These are phyloP conservation scores for Pascua sp. DNA, from an alignment of 1,284 basidiomycete species.

Conservation along the genomic window DNA sequence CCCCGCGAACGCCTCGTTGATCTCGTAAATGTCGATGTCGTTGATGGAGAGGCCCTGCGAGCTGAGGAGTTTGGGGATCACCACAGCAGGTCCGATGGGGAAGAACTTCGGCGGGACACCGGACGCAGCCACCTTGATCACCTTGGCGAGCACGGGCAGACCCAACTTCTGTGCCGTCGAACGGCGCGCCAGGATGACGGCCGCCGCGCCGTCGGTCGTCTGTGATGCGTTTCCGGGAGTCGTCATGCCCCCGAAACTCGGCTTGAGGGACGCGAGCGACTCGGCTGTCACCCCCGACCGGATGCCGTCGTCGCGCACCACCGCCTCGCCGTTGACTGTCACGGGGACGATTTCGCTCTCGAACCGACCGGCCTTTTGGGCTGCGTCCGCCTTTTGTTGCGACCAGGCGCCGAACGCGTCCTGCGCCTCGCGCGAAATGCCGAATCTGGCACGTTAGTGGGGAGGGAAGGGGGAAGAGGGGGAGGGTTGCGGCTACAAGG, in stretches of 20 bases:
- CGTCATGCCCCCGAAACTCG: slow-evolving; percentile 66
- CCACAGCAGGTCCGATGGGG: slow-evolving; percentile 75
- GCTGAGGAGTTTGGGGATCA: slow-evolving; percentile 68
- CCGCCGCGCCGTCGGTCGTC: slow-evolving; percentile 88
- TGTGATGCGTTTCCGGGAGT: slow-evolving; percentile 69
- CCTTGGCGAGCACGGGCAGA: slow-evolving; percentile 84
- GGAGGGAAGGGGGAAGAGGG: neutral
- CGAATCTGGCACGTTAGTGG: neutral
- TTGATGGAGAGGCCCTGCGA: slow-evolving; percentile 62
- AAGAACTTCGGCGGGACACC: slow-evolving; percentile 76
- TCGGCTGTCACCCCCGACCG: slow-evolving; percentile 79
- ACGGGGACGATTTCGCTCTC: slow-evolving; percentile 79
- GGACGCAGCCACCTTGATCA: slow-evolving; percentile 65
- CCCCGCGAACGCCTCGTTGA: slow-evolving; percentile 80
- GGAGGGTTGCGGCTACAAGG: too few relatives aligned
- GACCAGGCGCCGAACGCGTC: slow-evolving; percentile 81
- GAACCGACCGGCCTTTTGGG: slow-evolving; percentile 80
- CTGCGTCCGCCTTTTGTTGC: slow-evolving; percentile 71
- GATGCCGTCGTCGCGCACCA: slow-evolving; percentile 80
- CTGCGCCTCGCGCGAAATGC: slow-evolving; percentile 67
- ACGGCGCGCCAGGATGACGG: slow-evolving; percentile 77
- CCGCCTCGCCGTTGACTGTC: slow-evolving; percentile 58
- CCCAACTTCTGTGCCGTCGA: slow-evolving; percentile 71
- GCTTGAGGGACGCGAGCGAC: slow-evolving; percentile 77
- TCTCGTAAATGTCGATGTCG: slow-evolving; percentile 82